These are phyloP conservation scores for Parachlorella kessleri DNA, from an alignment of 139 green algal genomes.

Conservation along the genomic window DNA sequence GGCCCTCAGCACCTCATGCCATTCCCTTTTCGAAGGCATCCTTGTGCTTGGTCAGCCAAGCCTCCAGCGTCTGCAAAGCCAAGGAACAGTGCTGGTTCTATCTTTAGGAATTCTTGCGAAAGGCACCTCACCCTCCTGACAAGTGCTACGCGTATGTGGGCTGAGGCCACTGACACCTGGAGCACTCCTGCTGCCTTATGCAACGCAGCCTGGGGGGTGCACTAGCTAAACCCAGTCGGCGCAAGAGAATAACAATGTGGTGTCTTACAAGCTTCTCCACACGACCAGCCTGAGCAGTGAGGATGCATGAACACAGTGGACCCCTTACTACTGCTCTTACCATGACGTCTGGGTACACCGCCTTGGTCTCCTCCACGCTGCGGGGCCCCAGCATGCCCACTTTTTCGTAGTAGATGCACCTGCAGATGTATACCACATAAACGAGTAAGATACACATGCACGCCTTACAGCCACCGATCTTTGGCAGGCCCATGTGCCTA, in stretches of 20 bases:
- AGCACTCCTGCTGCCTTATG: not conserved
- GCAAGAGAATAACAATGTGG: not conserved
- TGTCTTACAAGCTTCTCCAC: not conserved
- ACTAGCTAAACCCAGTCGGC: not conserved
- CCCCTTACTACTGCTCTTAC: not conserved
- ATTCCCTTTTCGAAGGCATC: not conserved
- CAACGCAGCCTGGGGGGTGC: not conserved
- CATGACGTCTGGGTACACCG: not conserved
- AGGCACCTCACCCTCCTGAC: not conserved
- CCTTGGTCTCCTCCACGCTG: not conserved
- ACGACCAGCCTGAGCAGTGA: not conserved
- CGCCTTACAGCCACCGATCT: not conserved
- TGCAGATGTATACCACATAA: not conserved
- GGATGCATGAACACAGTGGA: not conserved
- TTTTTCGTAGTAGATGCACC: constrained; percentile 13
- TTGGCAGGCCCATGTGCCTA: not conserved
- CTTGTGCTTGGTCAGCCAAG: constrained; percentile 7
- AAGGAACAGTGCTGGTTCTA: no score
- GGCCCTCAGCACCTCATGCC: not conserved
- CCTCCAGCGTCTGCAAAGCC: constrained; percentile 1
- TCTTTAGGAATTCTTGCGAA: not conserved
- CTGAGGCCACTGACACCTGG: not conserved
- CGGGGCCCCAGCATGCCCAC: constrained; percentile 5
- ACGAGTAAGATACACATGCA: not conserved
- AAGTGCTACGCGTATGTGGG: not conserved